phyloP scores from a whole-genome alignment of 2,329 filamentous ascomycete species.

The Neurospora sp. region DNA sequence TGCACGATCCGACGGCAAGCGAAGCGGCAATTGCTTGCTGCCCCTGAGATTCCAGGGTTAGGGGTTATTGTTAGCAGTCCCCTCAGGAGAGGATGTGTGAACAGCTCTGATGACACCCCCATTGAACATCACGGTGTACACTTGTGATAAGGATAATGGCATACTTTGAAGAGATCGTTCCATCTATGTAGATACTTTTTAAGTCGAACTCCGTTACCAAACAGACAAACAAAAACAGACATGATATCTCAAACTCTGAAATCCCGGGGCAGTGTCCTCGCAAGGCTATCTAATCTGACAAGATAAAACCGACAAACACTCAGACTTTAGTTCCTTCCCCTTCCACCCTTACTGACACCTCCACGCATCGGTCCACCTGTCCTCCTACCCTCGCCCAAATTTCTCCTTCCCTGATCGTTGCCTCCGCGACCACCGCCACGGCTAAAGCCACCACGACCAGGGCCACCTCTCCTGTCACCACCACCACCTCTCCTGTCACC shows the following conservation, averaged over 20 bases:
- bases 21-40: neutral
- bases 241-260: neutral
- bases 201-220: neutral
- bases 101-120: neutral
- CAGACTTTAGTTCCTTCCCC: neutral
- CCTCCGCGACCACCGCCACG: constrained; percentile 26
- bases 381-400: constrained; percentile 3
- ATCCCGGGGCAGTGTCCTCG: neutral
- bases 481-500: constrained; percentile 20
- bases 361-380: neutral
- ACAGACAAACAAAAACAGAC: neutral
- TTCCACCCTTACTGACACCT: neutral
- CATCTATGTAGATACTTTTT: neutral
- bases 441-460: constrained; percentile 21
- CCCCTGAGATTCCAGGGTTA: neutral
- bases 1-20: neutral
- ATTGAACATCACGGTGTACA: neutral
- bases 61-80: neutral
- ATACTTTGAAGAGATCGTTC: neutral
- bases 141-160: neutral
- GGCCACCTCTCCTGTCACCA: constrained; percentile 3
- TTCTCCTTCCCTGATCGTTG: constrained; percentile 5
- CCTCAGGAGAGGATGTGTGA: neutral
- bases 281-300: neutral
- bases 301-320: neutral